Base-by-base conservation (phyloP, 2,329 filamentous ascomycete species). In the Arachnomyces sp. region DNA sequence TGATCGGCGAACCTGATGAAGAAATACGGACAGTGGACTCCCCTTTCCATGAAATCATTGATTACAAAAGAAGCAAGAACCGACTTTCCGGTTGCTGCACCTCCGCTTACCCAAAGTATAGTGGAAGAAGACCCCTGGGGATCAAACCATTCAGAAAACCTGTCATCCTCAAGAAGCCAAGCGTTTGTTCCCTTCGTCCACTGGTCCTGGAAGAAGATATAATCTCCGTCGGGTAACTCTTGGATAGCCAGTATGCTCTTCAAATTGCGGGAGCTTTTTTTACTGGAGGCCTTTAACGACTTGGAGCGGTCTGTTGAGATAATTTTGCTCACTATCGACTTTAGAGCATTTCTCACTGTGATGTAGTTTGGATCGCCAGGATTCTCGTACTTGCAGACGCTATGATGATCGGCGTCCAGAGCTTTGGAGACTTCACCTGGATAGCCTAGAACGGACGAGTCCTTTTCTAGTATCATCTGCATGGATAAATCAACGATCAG, bases 391-490 rank as follows among this genome's bases (percentile, higher is more conserved):
- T 61, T 63, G 49, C 54, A 58, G 4, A 64, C 50, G 9, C 28
- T 29, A 16, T 55, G 55, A 42, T 63, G 60, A 43, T 60, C 52
- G 8, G 57, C 59, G 45, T 56, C 44, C 3, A 60, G 28, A 7
- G 43, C 30, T 13, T 34, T 42, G 13, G 40, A 47, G 3, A 36
- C 41, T 37, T 61, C 56, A 4, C 49, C 47, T 2, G 36, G 40
- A 44, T 52, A 59, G 7, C 53, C 56, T 8, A 59, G 40, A 1
- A 47, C 42, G 13, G 56, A 52, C 1, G 48, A 53, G 8, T 53
- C 47, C 32, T 43, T 48, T 7, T 46, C 36, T 2, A 61, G 44
- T 37, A 61, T 48, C 30, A 60, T 46, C n/a, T n/a, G n/a, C n/a
- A n/a, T n/a, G n/a, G n/a, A n/a, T n/a, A n/a, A n/a, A n/a, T n/a